These are phyloP conservation scores for Cladosporium oxysporum DNA, from an alignment of 2,329 filamentous ascomycete genomes.

Conservation along the genomic window DNA sequence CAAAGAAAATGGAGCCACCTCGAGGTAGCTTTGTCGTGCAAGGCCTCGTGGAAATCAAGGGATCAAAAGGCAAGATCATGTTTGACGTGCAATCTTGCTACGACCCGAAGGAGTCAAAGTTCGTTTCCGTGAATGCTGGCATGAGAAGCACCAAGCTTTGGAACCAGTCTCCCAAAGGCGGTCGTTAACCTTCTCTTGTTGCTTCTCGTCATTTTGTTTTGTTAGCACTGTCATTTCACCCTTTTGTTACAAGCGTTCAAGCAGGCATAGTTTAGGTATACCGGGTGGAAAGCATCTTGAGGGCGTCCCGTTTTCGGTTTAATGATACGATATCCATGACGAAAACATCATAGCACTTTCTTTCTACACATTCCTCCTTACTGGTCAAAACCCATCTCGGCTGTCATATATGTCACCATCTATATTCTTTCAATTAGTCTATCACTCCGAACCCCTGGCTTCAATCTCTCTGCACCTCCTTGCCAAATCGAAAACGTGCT, in stretches of 20 bases:
- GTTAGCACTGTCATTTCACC: conserved; percentile 10
- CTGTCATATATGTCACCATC: neutral
- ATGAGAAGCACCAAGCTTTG: conserved; percentile 37
- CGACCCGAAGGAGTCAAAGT: conserved; percentile 46
- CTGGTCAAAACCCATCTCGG: neutral
- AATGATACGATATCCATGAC: conserved; percentile 14
- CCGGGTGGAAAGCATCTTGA: conserved; percentile 4
- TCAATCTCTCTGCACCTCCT: conserved; percentile 68
- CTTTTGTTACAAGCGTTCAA: conserved; percentile 18
- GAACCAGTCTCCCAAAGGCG: conserved; percentile 44
- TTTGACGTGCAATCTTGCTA: conserved; percentile 50
- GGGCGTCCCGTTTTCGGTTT: conserved; percentile 8
- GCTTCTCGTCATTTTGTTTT: neutral
- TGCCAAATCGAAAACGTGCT: conserved; percentile 82
- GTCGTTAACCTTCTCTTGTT: conserved; percentile 31
- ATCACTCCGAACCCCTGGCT: conserved; percentile 23
- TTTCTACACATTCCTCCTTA: neutral
- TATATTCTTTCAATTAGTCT: neutral
- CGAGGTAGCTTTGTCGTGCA: conserved; percentile 48
- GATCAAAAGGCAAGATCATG: conserved; percentile 43
- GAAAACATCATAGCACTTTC: conserved; percentile 1
- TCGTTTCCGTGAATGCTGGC: conserved; percentile 34
- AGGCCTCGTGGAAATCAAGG: conserved; percentile 50
- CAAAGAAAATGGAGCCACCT: conserved; percentile 41
- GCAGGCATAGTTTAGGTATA: conserved; percentile 13